These are phyloP conservation scores for Tolypocladium capitatum DNA, from an alignment of 2,329 filamentous ascomycete genomes.

Conservation along the genomic window DNA sequence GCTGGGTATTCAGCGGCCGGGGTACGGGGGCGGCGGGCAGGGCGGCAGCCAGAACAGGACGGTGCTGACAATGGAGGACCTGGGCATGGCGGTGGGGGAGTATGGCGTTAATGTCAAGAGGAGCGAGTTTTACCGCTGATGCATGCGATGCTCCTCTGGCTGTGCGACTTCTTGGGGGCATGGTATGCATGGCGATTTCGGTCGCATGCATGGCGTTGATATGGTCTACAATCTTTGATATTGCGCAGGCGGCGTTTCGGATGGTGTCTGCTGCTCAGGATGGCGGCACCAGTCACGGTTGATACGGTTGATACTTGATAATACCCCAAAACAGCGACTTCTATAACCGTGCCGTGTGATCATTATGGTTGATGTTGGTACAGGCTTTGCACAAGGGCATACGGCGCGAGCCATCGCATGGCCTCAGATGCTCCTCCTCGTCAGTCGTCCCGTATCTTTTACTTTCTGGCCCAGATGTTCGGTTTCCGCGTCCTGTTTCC, in stretches of 20 bases:
- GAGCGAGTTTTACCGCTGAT: conserved; percentile 83
- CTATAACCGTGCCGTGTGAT: background rate
- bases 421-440: conserved; percentile 6
- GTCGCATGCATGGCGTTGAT: conserved; percentile 4
- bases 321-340: background rate
- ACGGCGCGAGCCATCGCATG: background rate
- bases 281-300: background rate
- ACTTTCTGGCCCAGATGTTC: conserved; percentile 37
- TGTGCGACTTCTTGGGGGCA: background rate
- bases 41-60: conserved; percentile 82
- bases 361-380: conserved; percentile 12
- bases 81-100: conserved; percentile 95
- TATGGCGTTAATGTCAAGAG: conserved; percentile 97
- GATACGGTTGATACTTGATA: background rate
- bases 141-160: background rate
- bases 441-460: conserved; percentile 4
- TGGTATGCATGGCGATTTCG: background rate
- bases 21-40: conserved; percentile 77
- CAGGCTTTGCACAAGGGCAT: conserved; percentile 16
- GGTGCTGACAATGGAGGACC: conserved; percentile 94
- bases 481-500: conserved; percentile 41
- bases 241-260: conserved; percentile 2
- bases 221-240: background rate
- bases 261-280: background rate
- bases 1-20: conserved; percentile 62